These are phyloP conservation scores for Candida sonorensis DNA, from an alignment of 805 yeast species.

Conservation along the genomic window DNA sequence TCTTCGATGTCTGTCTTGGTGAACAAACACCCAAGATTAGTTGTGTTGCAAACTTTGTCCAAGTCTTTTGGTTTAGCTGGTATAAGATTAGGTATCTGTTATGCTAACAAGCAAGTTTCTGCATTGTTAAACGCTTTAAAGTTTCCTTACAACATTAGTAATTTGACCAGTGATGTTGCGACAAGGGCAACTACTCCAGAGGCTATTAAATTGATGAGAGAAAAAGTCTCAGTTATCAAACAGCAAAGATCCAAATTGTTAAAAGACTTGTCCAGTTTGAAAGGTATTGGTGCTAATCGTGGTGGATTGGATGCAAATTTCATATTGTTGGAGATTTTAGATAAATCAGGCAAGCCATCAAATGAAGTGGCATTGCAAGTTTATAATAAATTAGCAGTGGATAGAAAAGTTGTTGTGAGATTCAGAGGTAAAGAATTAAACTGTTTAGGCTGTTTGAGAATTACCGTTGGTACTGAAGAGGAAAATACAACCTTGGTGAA, in stretches of 20 bases:
- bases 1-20: conserved; percentile 74
- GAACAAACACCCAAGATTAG: conserved; percentile 72
- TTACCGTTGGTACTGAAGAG: conserved; percentile 76
- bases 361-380: conserved; percentile 59
- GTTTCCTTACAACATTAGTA: conserved; percentile 91
- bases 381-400: conserved; percentile 65
- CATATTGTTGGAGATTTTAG: conserved; percentile 64
- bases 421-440: conserved; percentile 88
- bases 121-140: conserved; percentile 78
- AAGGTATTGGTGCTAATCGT: conserved; percentile 63
- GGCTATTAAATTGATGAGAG: conserved; percentile 55
- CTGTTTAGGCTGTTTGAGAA: conserved; percentile 80
- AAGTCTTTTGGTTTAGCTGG: conserved; percentile 97
- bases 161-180: conserved; percentile 72
- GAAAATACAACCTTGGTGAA: conserved; percentile 60
- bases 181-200: conserved; percentile 57
- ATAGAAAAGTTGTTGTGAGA: conserved; percentile 76
- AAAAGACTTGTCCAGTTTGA: conserved; percentile 44
- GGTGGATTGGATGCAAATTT: conserved; percentile 90
- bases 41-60: conserved; percentile 86
- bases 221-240: conserved; percentile 41
- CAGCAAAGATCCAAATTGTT: conserved; percentile 51
- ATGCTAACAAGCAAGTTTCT: conserved; percentile 53
- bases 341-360: conserved; percentile 55
- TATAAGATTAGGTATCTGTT: conserved; percentile 81